Evolutionary conservation across 331 rosid genomes (phyloP).

Genomic region (Rhamnella rubrinervis): DNA sequence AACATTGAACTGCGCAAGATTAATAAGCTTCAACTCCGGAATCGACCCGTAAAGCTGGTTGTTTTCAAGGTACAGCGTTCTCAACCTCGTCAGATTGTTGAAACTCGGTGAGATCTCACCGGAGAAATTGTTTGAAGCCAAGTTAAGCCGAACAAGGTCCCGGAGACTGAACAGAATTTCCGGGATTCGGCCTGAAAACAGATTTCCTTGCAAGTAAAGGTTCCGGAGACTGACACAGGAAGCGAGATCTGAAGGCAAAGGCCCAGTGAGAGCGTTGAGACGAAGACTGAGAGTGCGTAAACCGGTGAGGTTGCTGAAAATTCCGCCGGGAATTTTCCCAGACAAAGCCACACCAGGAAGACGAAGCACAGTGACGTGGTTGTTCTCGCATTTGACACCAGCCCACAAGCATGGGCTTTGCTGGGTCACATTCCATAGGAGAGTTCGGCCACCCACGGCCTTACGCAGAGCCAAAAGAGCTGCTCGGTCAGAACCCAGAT

Average conservation of each 20-base stretch:
- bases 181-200: slow-evolving; percentile 66
- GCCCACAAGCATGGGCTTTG: slow-evolving; percentile 61
- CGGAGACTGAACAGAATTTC: slow-evolving; percentile 37
- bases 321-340: slow-evolving; percentile 61
- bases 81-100: slow-evolving; percentile 56
- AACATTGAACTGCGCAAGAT: slow-evolving; percentile 71
- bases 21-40: slow-evolving; percentile 36
- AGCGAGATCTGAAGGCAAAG: slow-evolving; percentile 72
- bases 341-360: slow-evolving; percentile 81
- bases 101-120: slow-evolving; percentile 54
- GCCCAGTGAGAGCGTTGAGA: slow-evolving; percentile 69
- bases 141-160: slow-evolving; percentile 62
- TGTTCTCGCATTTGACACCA: slow-evolving; percentile 61
- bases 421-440: slow-evolving; percentile 54
- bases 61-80: slow-evolving; percentile 59
- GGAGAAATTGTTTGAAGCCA: slow-evolving; percentile 69
- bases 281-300: slow-evolving; percentile 85
- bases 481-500: slow-evolving; percentile 63
- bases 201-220: slow-evolving; percentile 77
- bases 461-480: slow-evolving; percentile 70
- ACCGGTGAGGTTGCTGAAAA: slow-evolving; percentile 52
- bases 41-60: slow-evolving; percentile 59
- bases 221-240: slow-evolving; percentile 60
- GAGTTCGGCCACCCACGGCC: slow-evolving; percentile 77
- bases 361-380: slow-evolving; percentile 56